A percentile compares a stretch with the other conserved stretches of the same genome.
Conservation (phyloP, 495 filamentous ascomycete genomes). For the Amniculicola lignicola region DNA sequence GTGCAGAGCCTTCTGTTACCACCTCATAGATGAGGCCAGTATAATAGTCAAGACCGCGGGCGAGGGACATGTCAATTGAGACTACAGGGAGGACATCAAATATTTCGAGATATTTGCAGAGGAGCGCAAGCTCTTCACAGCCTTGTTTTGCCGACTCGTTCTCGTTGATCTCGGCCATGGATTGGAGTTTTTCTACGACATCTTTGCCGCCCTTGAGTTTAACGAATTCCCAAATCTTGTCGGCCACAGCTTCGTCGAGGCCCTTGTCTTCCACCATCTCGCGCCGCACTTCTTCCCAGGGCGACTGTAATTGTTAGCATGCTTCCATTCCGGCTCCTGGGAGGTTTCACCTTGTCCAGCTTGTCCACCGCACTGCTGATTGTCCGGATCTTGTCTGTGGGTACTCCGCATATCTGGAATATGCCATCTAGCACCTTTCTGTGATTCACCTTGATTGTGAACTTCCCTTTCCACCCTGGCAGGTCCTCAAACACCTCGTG, state of each 20-base stretch:
- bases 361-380: conserved; percentile 95
- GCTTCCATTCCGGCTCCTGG: too few relatives aligned
- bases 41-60: conserved; percentile 89
- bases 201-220: conserved; percentile 57
- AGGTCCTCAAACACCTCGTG: conserved; percentile 83
- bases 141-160: conserved; percentile 75
- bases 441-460: conserved; percentile 93
- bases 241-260: conserved; percentile 66
- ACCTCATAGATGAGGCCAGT: conserved; percentile 93
- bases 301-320: conserved; percentile 39
- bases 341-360: conserved; percentile 64
- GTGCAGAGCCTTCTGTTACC: conserved; percentile 77
- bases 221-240: conserved; percentile 82
- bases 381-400: conserved; percentile 74
- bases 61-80: conserved; percentile 78
- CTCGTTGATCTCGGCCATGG: conserved; percentile 58
- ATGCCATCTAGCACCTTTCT: conserved; percentile 91
- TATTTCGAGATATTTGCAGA: conserved; percentile 78
- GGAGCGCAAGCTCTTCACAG: conserved; percentile 73
- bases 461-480: conserved; percentile 61
- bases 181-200: conserved; percentile 48
- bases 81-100: conserved; percentile 68
- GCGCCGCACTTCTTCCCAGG: conserved; percentile 83
- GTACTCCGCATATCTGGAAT: conserved; percentile 87
- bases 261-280: conserved; percentile 95